Evolutionary conservation across 2,329 filamentous ascomycete genomes (phyloP).

Genomic region (Lasiodiplodia theobromae): DNA sequence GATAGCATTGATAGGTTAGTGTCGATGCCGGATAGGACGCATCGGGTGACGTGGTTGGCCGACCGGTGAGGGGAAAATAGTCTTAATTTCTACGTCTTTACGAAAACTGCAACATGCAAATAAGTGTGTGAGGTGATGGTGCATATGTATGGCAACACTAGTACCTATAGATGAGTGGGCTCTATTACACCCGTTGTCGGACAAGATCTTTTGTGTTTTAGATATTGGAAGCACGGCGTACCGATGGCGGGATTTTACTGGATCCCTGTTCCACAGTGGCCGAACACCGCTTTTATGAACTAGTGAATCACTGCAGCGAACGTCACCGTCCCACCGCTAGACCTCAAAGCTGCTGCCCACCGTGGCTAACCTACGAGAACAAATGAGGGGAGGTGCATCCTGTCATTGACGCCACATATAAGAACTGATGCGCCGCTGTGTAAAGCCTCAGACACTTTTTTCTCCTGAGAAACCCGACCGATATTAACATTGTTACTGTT

Average conservation of each 20-base stretch:
- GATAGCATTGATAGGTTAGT: conserved; percentile 20
- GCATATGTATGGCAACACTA: no score
- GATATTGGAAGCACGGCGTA: no score
- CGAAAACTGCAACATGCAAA: neutral
- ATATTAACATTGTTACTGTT: neutral
- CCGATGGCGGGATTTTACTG: no score
- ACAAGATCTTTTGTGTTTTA: no score
- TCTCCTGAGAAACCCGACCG: neutral
- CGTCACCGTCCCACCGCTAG: neutral
- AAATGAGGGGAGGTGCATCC: neutral
- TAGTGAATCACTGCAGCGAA: neutral
- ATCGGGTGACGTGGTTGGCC: conserved; percentile 4
- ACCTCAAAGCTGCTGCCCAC: neutral
- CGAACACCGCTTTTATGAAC: neutral
- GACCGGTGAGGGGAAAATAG: neutral
- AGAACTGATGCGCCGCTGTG: neutral
- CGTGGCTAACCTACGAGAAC: neutral
- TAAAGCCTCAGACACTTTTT: neutral
- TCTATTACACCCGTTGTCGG: no score
- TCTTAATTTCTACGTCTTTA: neutral
- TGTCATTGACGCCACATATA: neutral
- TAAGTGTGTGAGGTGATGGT: no score
- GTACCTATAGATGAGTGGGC: no score
- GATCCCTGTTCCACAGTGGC: no score
- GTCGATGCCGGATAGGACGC: conserved; percentile 5